Conservation (phyloP, 2,329 filamentous ascomycete species). For the Amauroascus verrucosus region DNA sequence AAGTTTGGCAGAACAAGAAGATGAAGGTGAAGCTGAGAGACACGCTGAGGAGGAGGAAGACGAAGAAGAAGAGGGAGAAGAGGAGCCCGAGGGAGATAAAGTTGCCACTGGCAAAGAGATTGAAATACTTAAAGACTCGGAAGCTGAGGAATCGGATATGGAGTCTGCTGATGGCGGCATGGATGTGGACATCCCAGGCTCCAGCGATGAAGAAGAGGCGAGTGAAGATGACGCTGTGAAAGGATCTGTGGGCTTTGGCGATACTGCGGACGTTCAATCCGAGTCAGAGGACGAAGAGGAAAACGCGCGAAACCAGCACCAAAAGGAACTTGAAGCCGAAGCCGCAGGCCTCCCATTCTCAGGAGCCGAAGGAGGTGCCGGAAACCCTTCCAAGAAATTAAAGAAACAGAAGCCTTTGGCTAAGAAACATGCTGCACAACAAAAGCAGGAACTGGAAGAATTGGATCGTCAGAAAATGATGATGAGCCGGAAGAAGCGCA, state of each 20-base stretch:
- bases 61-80: constrained; percentile 38
- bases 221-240: constrained; percentile 39
- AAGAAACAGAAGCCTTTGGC: constrained; percentile 60
- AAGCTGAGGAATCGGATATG: constrained; percentile 38
- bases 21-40: constrained; percentile 70
- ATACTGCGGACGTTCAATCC: constrained; percentile 36
- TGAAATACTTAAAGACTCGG: constrained; percentile 25
- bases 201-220: constrained; percentile 38
- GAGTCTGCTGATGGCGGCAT: constrained; percentile 40
- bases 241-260: constrained; percentile 43
- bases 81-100: constrained; percentile 32
- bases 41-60: constrained; percentile 51
- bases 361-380: constrained; percentile 39
- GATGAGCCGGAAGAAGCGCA: constrained; percentile 95
- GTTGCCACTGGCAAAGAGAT: constrained; percentile 31
- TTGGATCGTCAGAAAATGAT: constrained; percentile 92
- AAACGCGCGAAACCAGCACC: constrained; percentile 57
- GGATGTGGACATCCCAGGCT: constrained; percentile 42
- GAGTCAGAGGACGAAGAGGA: constrained; percentile 51
- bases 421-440: constrained; percentile 57
- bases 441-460: constrained; percentile 67
- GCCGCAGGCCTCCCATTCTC: constrained; percentile 55
- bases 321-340: constrained; percentile 88
- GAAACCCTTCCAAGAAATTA: constrained; percentile 46
- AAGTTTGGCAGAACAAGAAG: constrained; percentile 76